Evolutionary conservation across 176 grass and related monocot genomes (phyloP).

Genomic region (Aegilops sharonensis): DNA sequence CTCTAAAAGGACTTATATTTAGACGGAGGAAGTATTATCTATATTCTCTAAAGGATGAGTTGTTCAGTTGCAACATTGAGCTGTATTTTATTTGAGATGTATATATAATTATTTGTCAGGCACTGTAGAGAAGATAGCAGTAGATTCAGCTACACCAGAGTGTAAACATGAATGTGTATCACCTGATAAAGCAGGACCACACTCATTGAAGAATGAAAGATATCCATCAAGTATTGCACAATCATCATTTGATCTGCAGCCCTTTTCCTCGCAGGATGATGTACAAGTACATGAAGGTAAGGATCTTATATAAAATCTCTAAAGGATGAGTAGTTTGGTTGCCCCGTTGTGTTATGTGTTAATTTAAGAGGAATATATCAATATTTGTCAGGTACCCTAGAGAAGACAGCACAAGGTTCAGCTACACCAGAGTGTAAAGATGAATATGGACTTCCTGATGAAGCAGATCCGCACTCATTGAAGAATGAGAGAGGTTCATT

Average conservation of each 20-base stretch:
- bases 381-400: slow-evolving; percentile 21
- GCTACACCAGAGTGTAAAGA: neutral
- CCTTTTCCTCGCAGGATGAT: neutral
- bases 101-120: slow-evolving; percentile 29
- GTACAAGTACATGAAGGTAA: slow-evolving; percentile 27
- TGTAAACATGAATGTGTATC: slow-evolving; percentile 12
- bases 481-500: neutral
- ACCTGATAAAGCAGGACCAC: neutral
- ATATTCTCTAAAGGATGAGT: neutral
- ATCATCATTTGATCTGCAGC: slow-evolving; percentile 12
- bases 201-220: neutral
- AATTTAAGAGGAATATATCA: slow-evolving; percentile 12
- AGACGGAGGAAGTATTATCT: too few relatives aligned
- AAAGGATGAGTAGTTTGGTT: neutral
- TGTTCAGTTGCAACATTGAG: neutral
- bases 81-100: slow-evolving; percentile 6
- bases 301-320: neutral
- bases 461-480: neutral
- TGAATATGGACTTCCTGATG: neutral
- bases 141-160: neutral
- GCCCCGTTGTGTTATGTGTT: neutral
- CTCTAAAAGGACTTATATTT: too few relatives aligned
- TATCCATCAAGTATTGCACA: neutral
- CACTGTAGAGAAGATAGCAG: neutral
- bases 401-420: neutral